A percentile compares a stretch with the other conserved stretches of the same genome.
phyloP scores from a whole-genome alignment of 2,329 filamentous ascomycete species.

The Ilyonectria robusta region DNA sequence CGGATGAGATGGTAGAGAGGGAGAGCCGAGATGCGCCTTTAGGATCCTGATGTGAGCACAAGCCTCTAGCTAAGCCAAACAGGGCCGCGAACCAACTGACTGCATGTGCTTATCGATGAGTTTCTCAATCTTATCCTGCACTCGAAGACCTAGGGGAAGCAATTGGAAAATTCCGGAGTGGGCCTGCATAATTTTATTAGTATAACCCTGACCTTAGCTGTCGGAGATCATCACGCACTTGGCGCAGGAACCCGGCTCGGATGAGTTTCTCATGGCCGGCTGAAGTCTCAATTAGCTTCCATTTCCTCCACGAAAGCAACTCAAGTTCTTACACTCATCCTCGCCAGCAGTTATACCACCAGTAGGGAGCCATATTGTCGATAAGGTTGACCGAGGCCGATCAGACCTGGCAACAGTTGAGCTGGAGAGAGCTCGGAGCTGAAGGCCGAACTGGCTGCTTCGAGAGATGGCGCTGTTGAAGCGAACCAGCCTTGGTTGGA shows the following conservation, averaged over 20 bases:
- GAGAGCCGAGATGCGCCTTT: conserved; percentile 84
- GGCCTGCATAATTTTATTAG: conserved; percentile 63
- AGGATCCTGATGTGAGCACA: conserved; percentile 30
- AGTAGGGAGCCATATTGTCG: conserved; percentile 84
- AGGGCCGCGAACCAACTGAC: conserved; percentile 68
- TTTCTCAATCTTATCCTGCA: conserved; percentile 88
- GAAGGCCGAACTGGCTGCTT: conserved; percentile 25
- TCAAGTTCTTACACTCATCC: conserved; percentile 63
- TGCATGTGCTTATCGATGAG: conserved; percentile 93
- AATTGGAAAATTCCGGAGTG: conserved; percentile 94
- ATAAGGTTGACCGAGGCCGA: conserved; percentile 63
- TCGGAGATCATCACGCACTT: conserved; percentile 63
- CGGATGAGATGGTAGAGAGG: conserved; percentile 87
- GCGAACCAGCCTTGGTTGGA: conserved; percentile 29
- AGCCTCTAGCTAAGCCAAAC: background rate
- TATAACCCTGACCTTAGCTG: conserved; percentile 4
- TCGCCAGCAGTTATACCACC: conserved; percentile 74
- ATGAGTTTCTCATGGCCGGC: conserved; percentile 78
- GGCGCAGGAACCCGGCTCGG: conserved; percentile 80
- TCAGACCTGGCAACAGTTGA: conserved; percentile 52
- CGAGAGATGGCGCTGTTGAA: conserved; percentile 26
- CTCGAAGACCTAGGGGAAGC: conserved; percentile 86
- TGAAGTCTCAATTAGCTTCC: conserved; percentile 49
- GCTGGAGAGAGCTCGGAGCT: conserved; percentile 42
- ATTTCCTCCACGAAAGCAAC: too few relatives aligned